Evolutionary conservation across 192 early-diverging fungal species (phyloP).

Genomic region (Podila epigama): DNA sequence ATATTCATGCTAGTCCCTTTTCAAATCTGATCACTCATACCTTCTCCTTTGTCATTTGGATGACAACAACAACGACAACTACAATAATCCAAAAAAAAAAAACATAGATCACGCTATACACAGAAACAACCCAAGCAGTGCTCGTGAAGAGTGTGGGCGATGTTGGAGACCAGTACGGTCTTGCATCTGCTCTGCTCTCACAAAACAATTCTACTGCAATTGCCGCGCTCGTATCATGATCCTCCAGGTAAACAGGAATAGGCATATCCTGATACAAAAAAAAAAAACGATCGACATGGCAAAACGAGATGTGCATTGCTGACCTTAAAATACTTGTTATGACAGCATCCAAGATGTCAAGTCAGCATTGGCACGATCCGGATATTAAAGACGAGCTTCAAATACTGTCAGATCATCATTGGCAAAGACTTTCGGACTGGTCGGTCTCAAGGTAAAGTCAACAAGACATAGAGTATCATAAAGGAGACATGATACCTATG

Average conservation of each 20-base stretch:
- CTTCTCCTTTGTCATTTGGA: neutral
- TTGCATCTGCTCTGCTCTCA: conserved; percentile 41
- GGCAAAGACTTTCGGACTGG: conserved; percentile 43
- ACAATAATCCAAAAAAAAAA: neutral
- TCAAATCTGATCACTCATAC: too few species aligned
- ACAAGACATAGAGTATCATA: neutral
- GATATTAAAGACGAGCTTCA: conserved; percentile 45
- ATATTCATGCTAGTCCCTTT: too few species aligned
- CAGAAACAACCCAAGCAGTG: conserved; percentile 8
- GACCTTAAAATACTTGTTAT: neutral
- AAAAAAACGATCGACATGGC: too few species aligned
- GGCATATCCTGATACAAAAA: too few species aligned
- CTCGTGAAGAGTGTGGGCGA: conserved; percentile 32
- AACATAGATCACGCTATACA: conserved; percentile 24
- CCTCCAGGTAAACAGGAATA: conserved; percentile 26
- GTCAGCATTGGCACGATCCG: conserved; percentile 50
- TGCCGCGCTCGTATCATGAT: conserved; percentile 49
- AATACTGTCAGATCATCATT: conserved; percentile 46
- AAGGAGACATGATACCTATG: neutral
- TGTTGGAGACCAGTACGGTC: conserved; percentile 42
- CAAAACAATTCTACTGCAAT: conserved; percentile 41
- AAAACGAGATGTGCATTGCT: neutral
- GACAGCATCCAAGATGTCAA: conserved; percentile 46
- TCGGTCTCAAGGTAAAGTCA: conserved; percentile 30
- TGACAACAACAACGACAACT: too few species aligned